phyloP scores from a whole-genome alignment of 345 rosid genomes.

The Lepidium aucheri region DNA sequence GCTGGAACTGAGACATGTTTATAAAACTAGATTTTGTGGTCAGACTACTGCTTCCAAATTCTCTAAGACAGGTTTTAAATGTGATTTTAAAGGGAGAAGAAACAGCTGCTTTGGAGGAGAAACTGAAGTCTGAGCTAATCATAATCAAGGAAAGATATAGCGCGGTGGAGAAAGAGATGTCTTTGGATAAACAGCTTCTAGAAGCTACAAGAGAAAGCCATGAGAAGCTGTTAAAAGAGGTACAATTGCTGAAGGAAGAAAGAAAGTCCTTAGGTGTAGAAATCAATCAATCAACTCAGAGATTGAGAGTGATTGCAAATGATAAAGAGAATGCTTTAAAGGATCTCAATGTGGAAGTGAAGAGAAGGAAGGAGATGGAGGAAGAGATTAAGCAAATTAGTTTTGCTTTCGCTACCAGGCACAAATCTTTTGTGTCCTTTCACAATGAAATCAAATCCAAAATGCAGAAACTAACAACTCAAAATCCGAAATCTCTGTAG shows the following conservation, averaged over 20 bases:
- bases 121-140: constrained; percentile 36
- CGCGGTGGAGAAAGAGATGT: constrained; percentile 42
- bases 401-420: constrained; percentile 51
- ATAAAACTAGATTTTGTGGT: background rate
- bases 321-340: constrained; percentile 58
- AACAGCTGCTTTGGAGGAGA: constrained; percentile 34
- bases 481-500: constrained; percentile 27
- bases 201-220: constrained; percentile 46
- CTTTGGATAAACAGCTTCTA: constrained; percentile 35
- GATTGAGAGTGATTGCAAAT: constrained; percentile 30
- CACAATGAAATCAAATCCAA: constrained; percentile 55
- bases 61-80: constrained; percentile 41
- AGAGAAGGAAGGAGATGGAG: constrained; percentile 52
- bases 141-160: constrained; percentile 42
- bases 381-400: constrained; percentile 69
- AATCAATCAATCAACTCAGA: constrained; percentile 39
- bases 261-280: constrained; percentile 38
- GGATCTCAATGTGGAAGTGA: constrained; percentile 52
- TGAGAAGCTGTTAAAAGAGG: constrained; percentile 45
- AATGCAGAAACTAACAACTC: constrained; percentile 49
- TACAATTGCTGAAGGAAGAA: constrained; percentile 53
- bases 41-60: constrained; percentile 6
- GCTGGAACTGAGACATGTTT: background rate
- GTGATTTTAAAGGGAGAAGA: constrained; percentile 57
- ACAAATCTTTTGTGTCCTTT: constrained; percentile 51